A percentile compares a stretch with the other conserved stretches of the same genome.
Evolutionary conservation across 768 basidiomycete genomes (phyloP).

Genomic region (Pleurotus ostreatus): DNA sequence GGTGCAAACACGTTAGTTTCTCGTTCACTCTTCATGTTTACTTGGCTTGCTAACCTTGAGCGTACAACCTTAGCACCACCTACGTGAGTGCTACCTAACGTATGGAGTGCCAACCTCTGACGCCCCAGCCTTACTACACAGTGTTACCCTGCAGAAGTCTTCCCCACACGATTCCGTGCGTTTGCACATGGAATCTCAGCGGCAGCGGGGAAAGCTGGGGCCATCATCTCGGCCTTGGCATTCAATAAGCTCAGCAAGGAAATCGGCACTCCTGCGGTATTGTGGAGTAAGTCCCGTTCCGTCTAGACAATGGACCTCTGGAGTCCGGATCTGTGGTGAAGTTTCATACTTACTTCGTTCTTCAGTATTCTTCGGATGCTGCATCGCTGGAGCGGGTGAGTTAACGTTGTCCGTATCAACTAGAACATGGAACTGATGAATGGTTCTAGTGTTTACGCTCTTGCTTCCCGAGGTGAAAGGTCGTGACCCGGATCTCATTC

Average conservation of each 20-base stretch:
- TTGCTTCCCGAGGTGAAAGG: constrained; percentile 6
- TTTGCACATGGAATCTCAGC: constrained; percentile 75
- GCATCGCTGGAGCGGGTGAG: constrained; percentile 46
- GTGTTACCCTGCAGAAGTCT: constrained; percentile 76
- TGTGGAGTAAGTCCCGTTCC: constrained; percentile 57
- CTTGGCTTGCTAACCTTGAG: neutral
- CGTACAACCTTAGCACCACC: constrained; percentile 35
- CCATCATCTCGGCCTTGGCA: constrained; percentile 70
- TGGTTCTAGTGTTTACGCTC: neutral
- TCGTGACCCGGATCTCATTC: constrained; percentile 4
- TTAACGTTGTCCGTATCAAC: neutral
- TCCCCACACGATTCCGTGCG: constrained; percentile 73
- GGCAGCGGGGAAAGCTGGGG: constrained; percentile 70
- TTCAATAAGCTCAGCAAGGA: constrained; percentile 59
- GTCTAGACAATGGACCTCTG: neutral
- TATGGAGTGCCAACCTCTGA: neutral
- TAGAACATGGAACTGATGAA: neutral
- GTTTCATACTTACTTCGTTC: neutral
- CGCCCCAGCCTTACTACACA: constrained; percentile 15
- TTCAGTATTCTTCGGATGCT: constrained; percentile 66
- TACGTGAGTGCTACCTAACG: constrained; percentile 37
- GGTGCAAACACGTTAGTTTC: constrained; percentile 61
- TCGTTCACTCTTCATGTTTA: neutral
- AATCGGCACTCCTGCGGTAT: constrained; percentile 61
- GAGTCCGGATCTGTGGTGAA: no score